Evolutionary conservation across 768 basidiomycete species (phyloP), one percentile per base, ranked within the genome.

Genomic region (Amanita polypyramis): DNA sequence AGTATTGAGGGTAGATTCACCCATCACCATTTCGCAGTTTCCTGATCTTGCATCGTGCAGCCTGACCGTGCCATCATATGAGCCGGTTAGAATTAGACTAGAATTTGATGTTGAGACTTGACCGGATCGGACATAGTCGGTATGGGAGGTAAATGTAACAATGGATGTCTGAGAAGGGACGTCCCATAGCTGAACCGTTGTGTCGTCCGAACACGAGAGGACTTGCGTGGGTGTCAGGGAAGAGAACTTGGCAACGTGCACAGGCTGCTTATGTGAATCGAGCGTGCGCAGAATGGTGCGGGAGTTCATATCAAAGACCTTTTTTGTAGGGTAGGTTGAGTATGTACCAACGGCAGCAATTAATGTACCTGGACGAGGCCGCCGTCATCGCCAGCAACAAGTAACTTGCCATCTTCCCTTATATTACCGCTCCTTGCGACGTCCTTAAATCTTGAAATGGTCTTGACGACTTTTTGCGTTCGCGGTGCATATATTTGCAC

Each of bases 371-470:
- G 73, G 10, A 99, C 78, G 17, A 93, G 65, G 15, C 96, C 96
- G 49, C 82, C 85, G 62, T 98, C 96, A 58, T 97, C 93, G 47
- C 91, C 95, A 0, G 94, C 96, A 0, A 96, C 85, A 6, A 97
- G 77, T 32, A 99, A 77, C 61, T 95, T 98, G 15, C 96, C 96
- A 64, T 99, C 96, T 42, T 73, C 76, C 43, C 96, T 80, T 48
- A 99, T 92, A 56, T 77, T 76, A 3, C 86, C 96, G 56, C 86
- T 85, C 50, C 93, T 72, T 0, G 95, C 93, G 30, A 94, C 84
- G 59, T 98, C 96, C 63, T 96, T 97, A 70, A 99, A 99, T 33
- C 96, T 74, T 23, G 94, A 86, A 49, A 99, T 91, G 2, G 90
- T 95, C 73, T 98, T 98, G 12, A 83, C 88, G 47, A 97, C 80